A percentile compares a stretch with the other conserved stretches of the same genome.
Evolutionary conservation across 495 filamentous ascomycete species (phyloP).

Genomic region (Lepraria neglecta): DNA sequence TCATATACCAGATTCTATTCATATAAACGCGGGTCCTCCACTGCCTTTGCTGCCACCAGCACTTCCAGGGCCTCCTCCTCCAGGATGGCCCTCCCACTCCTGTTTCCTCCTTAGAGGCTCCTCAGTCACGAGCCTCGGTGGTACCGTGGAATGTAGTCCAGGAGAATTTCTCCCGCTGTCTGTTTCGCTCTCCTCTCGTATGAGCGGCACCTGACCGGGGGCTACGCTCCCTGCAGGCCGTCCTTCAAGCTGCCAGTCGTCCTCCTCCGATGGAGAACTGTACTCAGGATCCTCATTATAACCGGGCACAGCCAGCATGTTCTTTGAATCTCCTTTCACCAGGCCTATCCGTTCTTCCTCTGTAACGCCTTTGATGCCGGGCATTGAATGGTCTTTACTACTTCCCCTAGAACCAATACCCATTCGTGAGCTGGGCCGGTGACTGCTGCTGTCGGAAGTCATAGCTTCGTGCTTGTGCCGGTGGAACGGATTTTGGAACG

Average conservation of each 20-base stretch:
- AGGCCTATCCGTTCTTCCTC: conserved; percentile 88
- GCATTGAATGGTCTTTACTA: conserved; percentile 22
- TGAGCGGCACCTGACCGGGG: neutral
- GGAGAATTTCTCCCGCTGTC: conserved; percentile 1
- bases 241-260: conserved; percentile 19
- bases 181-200: conserved; percentile 16
- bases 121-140: conserved; percentile 2
- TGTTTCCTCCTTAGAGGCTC: neutral
- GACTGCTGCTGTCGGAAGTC: conserved; percentile 28
- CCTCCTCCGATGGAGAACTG: conserved; percentile 8
- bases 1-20: neutral
- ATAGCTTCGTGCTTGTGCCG: conserved; percentile 36
- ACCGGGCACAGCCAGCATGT: conserved; percentile 10
- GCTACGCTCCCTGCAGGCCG: neutral
- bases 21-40: conserved; percentile 19
- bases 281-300: conserved; percentile 12
- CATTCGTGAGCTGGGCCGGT: conserved; percentile 32
- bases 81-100: neutral
- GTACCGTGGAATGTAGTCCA: neutral
- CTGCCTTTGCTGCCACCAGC: conserved; percentile 12
- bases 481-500: conserved; percentile 77
- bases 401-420: conserved; percentile 36
- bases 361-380: conserved; percentile 49
- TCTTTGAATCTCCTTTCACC: conserved; percentile 60
- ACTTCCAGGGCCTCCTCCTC: conserved; percentile 5